Base-by-base conservation (phyloP, 2,329 filamentous ascomycete species). In the Sclerotinia trifoliorum region DNA sequence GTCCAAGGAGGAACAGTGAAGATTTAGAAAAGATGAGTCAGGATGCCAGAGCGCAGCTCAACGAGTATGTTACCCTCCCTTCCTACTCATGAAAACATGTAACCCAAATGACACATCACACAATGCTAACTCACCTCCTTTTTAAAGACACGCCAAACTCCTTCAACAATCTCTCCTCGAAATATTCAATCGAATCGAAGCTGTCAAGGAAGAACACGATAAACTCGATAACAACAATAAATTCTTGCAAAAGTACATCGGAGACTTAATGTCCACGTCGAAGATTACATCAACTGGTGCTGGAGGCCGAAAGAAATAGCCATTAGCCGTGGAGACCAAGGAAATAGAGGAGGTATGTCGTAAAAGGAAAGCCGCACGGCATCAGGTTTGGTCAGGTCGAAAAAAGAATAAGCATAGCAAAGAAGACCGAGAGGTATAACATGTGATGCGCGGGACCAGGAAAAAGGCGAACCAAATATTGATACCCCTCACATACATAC, bases 201-300 rank as follows among this genome's bases (percentile, higher is more conserved):
- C 92, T 42, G 94, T 98, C 72, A 92, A 93, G 79, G 90, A 91
- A 74, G 94, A 98, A 78, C 94, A 99, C 78, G 93, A 97, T 81
- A 97, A 97, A 80, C 88, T 99, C 66, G 94, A 98, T 80, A 95
- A 86, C 79, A 94, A 97, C 79, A 99, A 99, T 84, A 94, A 93
- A 76, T 97, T 98, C 77, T 81, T 99, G 60, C 94, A 98, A 80
- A 97, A 97, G 79, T 98, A 98, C 78, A 98, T 98, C 75, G 94
- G 94, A 72, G 94, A 97, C 77, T 84, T 98, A 67, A 98, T 97
- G 87, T 92, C 92, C 74, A 90, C 88, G n/a, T 89, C 86, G 78
- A 90, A 90, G 77, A 90, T 91, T 74, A 90, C 88, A 0, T 84
- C 88, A 24, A 75, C 75, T 10, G 75, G 76, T 32, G 73, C 73